phyloP scores from a whole-genome alignment of 208 protist genomes.

The Naegleria fowleri region DNA sequence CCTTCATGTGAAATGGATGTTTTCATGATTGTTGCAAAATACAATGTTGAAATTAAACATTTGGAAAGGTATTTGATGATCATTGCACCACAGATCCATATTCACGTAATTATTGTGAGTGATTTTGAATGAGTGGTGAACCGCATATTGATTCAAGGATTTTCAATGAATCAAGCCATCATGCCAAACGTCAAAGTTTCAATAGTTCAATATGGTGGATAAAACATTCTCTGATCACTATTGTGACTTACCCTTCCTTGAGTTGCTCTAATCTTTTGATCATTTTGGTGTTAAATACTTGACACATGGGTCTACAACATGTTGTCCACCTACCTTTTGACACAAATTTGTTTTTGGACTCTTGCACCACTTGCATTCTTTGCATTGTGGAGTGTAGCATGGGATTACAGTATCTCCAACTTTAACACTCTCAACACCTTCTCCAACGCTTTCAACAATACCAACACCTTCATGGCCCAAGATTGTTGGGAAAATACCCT shows the following conservation, averaged over 20 bases:
- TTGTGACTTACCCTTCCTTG: slow-evolving; percentile 46
- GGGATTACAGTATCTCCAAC: slow-evolving; percentile 43
- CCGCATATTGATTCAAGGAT: not conserved
- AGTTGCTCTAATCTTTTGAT: slow-evolving; percentile 64
- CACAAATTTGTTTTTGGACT: slow-evolving; percentile 75
- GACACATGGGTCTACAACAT: too few species aligned
- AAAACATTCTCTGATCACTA: too few species aligned
- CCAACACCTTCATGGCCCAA: not conserved
- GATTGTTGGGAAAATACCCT: slow-evolving; percentile 52
- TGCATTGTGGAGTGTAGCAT: slow-evolving; percentile 69
- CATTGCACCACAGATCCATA: not conserved
- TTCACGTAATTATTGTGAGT: not conserved
- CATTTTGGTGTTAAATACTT: too few species aligned
- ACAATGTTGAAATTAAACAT: too few species aligned
- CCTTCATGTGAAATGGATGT: too few species aligned
- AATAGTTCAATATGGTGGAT: too few species aligned
- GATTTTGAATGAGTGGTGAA: not conserved
- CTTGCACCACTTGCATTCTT: slow-evolving; percentile 72
- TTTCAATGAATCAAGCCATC: not conserved
- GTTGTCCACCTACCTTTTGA: too few species aligned
- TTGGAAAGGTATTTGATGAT: slow-evolving; percentile 42
- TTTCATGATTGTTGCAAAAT: too few species aligned
- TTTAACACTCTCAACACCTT: not conserved
- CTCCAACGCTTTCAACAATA: not conserved
- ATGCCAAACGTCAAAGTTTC: too few species aligned